Evolutionary conservation across 768 basidiomycete species (phyloP), one percentile per base, ranked within the genome.

Genomic region (Hericium alpestre): DNA sequence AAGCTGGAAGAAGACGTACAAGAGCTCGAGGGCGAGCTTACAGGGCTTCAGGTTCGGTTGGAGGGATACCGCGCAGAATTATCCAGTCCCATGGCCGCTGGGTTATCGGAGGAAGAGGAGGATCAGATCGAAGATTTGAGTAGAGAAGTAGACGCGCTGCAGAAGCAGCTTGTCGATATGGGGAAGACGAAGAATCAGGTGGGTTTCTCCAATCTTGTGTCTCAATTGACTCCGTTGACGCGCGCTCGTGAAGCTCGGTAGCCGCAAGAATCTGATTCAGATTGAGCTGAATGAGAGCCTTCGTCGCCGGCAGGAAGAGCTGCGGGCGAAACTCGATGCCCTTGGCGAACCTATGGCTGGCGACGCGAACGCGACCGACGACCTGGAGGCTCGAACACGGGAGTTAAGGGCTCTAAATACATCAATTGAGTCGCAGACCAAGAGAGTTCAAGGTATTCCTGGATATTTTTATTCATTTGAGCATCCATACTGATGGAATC

Each of bases 281-380:
- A 94, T 96, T 55, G 95, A 98, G 68, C 76, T 98, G 50, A 91
- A 88, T 61, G 96, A 99, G 69, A 85, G 85, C 63, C 76, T 98
- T 13, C 79, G 84, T 20, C 81, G 94, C 8, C 79, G 87, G 23
- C 78, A 83, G 47, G 87, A 91, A 52, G 95, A 94, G 62, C 66
- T 98, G 8, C 80, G 82, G 52, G 70, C 72, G 38, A 87, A 87
- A 67, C 71, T 97, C 11, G 93, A 96, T 61, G 72, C 79, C 22
- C 71, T 89, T n/a, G 87, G 81, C 18, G 85, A 85, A 41, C 73
- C 76, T 2, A 79, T 77, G 25, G 72, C 72, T 22, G 83, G 78
- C 16, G 79, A 80, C 47, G 74, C 78, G 12, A 73, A 76, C 20
- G 82, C 87, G 0, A 71, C 74, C 1, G 83, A 86, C 51, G 83